phyloP scores from a whole-genome alignment of 139 green algal genomes.

The Bryopsis sp. region DNA sequence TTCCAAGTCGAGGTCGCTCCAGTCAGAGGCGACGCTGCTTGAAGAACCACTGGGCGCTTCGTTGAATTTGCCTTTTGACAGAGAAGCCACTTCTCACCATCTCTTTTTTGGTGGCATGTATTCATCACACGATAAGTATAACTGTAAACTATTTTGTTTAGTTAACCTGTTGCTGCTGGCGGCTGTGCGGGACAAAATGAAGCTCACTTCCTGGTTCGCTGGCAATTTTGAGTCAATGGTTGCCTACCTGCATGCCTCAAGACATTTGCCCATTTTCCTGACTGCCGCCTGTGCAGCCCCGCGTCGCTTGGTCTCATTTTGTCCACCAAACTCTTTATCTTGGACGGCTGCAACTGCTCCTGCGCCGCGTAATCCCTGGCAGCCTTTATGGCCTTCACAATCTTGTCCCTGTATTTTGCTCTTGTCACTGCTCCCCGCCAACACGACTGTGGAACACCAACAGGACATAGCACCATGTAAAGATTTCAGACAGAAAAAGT shows the following conservation, averaged over 20 bases:
- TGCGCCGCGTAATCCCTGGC: not conserved
- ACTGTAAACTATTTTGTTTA: not conserved
- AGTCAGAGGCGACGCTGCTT: conserved; percentile 6
- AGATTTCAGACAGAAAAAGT: not conserved
- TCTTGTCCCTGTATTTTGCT: conserved; percentile 2
- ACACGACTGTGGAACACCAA: not conserved
- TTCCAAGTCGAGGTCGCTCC: conserved; percentile 16
- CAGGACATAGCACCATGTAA: not conserved
- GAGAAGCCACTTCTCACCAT: not conserved
- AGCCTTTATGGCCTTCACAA: not conserved
- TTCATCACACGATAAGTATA: not conserved
- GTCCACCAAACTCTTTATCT: not conserved
- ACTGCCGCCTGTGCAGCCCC: not conserved
- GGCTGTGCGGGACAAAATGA: not conserved
- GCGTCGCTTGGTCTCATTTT: not conserved
- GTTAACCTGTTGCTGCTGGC: not conserved
- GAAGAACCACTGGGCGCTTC: not conserved
- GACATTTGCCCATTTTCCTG: not conserved
- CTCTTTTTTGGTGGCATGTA: not conserved
- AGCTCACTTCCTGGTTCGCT: not conserved
- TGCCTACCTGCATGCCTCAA: not conserved
- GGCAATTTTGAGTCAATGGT: not conserved
- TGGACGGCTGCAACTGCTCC: not conserved
- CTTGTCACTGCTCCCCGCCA: not conserved
- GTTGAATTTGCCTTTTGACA: not conserved